Base-by-base conservation (phyloP, 192 early-diverging fungal genomes). In the Coemansia biformis region DNA sequence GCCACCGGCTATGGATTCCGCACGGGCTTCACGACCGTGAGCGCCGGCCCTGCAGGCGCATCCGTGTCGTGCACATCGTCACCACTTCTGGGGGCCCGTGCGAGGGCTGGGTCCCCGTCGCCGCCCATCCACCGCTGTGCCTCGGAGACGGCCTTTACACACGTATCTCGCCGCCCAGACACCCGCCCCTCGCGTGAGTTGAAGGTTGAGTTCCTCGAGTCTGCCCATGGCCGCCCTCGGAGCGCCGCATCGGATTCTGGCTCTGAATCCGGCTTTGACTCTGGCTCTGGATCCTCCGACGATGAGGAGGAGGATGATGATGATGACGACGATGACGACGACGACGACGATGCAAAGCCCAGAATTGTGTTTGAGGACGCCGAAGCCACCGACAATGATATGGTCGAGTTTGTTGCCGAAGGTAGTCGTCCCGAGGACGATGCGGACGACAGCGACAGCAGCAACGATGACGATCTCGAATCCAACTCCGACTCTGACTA, bases 61-160 rank as follows among this genome's bases (percentile, higher is more conserved):
- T 34, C 58, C 22, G 21, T 38, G 1, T 66, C 55, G 18, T 48
- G 41, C 45, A 35, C 21, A 6, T 66, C 63, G 5, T 58, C 63
- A 15, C 43, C 63, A n/a, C 22, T 48, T 7, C 46, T 53, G 55
- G 19, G 34, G 22, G 16, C 35, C 17, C 21, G 38, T 4, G 26
- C 43, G 8, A 24, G 28, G 8, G 23, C 21, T 23, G 4, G 23
- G 15, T 18, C 26, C 24, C 41, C 49, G 17, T 50, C 50, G 39
- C 46, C 51, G 8, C 19, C 21, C 8, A 47, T 58, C 34, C 55
- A 36, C 22, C 65, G 65, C 38, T 47, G 51, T 2, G 44, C 45
- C 33, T 56, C 65, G 6, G 58, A 60, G 8, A 41, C 41, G 4
- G 38, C 59, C 1, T 60, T 46, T 35, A 5, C 39, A 18, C 18